Conservation (phyloP, 2,329 filamentous ascomycete genomes). For the Epichloe festucae region DNA sequence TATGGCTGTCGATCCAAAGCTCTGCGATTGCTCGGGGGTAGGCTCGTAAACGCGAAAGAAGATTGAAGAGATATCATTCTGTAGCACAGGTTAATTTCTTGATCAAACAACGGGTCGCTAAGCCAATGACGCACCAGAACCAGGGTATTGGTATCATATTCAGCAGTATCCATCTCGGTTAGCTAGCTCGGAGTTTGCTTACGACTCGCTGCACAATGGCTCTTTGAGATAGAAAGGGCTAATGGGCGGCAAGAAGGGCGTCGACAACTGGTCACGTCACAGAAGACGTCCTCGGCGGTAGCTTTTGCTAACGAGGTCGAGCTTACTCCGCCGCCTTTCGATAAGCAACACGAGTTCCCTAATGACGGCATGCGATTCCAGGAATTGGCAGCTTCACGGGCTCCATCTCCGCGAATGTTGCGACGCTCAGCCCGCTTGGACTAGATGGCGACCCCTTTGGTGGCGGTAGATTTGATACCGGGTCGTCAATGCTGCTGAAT, state of each 20-base stretch:
- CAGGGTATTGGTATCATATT: conserved; percentile 50
- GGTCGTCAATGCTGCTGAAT: not conserved
- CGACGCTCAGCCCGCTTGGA: conserved; percentile 4
- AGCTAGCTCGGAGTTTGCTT: conserved; percentile 10
- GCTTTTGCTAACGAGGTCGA: conserved; percentile 10
- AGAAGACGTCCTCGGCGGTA: not conserved
- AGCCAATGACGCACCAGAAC: conserved; percentile 34
- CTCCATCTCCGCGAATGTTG: conserved; percentile 27
- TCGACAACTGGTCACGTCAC: conserved; percentile 6
- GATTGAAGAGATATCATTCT: conserved; percentile 46
- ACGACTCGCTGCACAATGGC: conserved; percentile 2
- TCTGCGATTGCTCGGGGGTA: conserved; percentile 27
- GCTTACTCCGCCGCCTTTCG: conserved; percentile 2
- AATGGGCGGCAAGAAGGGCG: conserved; percentile 5
- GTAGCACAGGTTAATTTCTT: conserved; percentile 7
- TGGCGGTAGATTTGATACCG: not conserved
- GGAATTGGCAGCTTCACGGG: conserved; percentile 14
- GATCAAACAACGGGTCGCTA: not conserved
- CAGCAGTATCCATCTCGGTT: conserved; percentile 48
- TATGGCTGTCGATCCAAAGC: conserved; percentile 32
- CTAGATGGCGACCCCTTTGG: not conserved
- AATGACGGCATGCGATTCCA: conserved; percentile 9
- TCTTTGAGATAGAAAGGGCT: not conserved
- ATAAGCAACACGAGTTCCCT: not conserved
- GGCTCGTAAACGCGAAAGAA: conserved; percentile 43